Percentiles rank a stretch among this genome's conserved stretches.
Evolutionary conservation across 371 early-diverging fungal species (phyloP).

Genomic region (Zopfochytrium polystomum): DNA sequence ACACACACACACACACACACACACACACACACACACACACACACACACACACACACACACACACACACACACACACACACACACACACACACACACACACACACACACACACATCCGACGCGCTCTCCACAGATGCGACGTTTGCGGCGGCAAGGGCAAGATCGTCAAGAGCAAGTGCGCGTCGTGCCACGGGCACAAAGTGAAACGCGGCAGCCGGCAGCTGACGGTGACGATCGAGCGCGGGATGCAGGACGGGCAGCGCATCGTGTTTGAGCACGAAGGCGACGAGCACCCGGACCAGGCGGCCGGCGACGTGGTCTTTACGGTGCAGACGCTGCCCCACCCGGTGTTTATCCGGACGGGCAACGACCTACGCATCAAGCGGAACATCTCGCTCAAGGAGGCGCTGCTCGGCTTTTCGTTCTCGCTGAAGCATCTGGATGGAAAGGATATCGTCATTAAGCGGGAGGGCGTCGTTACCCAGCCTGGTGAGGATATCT

Average conservation of each 20-base stretch:
- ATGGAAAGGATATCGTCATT: constrained; percentile 41
- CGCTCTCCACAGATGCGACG: constrained; percentile 70
- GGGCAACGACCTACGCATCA: constrained; percentile 49
- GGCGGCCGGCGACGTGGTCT: constrained; percentile 51
- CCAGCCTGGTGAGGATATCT: constrained; percentile 44
- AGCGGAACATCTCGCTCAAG: constrained; percentile 36
- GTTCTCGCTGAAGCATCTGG: constrained; percentile 47
- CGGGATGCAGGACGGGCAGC: constrained; percentile 82
- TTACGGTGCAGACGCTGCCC: constrained; percentile 41
- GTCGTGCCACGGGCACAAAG: constrained; percentile 79
- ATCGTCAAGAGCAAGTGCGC: constrained; percentile 73
- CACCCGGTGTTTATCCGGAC: constrained; percentile 51
- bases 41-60: too few relatives aligned
- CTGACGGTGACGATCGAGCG: constrained; percentile 78
- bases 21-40: too few relatives aligned
- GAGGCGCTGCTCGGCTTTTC: constrained; percentile 52
- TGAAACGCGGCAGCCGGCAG: constrained; percentile 76
- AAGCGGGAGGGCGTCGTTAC: constrained; percentile 38
- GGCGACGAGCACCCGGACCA: constrained; percentile 89
- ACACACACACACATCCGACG: too few relatives aligned
- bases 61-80: too few relatives aligned
- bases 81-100: neutral
- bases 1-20: too few relatives aligned
- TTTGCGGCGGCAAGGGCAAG: constrained; percentile 90
- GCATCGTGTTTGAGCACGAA: constrained; percentile 82